Conservation (phyloP, 2,329 filamentous ascomycete species). For the Neurospora sp. region DNA sequence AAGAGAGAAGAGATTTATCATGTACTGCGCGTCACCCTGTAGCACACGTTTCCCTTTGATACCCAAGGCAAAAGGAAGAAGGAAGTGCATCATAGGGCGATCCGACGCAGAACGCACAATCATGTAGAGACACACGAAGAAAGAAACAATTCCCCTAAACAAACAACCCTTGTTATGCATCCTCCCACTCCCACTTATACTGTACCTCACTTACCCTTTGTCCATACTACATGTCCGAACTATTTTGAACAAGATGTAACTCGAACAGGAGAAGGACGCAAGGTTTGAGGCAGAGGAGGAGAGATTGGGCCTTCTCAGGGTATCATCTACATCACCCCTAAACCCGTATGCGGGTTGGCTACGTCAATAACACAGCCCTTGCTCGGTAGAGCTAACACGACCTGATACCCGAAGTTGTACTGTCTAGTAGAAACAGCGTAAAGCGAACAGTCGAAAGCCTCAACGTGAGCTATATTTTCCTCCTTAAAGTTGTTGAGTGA, state of each 20-base stretch:
- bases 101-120: conserved; percentile 17
- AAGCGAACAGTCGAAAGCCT: neutral
- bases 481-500: neutral
- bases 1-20: conserved; percentile 10
- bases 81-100: conserved; percentile 5
- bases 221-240: neutral
- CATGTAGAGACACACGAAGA: conserved; percentile 17
- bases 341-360: neutral
- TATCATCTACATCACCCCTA: neutral
- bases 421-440: neutral
- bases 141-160: neutral
- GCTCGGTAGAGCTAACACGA: neutral
- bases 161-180: neutral
- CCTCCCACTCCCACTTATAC: neutral
- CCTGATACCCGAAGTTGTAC: neutral
- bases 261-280: neutral
- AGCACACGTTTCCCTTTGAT: neutral
- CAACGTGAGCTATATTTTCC: neutral
- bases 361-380: neutral
- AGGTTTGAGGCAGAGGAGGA: neutral
- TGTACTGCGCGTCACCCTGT: conserved; percentile 13
- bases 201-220: neutral
- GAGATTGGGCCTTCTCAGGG: neutral
- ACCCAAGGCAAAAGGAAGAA: neutral
- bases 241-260: neutral